These are phyloP conservation scores for Chaetomium olivaceum DNA, from an alignment of 2,329 filamentous ascomycete species.

Conservation along the genomic window DNA sequence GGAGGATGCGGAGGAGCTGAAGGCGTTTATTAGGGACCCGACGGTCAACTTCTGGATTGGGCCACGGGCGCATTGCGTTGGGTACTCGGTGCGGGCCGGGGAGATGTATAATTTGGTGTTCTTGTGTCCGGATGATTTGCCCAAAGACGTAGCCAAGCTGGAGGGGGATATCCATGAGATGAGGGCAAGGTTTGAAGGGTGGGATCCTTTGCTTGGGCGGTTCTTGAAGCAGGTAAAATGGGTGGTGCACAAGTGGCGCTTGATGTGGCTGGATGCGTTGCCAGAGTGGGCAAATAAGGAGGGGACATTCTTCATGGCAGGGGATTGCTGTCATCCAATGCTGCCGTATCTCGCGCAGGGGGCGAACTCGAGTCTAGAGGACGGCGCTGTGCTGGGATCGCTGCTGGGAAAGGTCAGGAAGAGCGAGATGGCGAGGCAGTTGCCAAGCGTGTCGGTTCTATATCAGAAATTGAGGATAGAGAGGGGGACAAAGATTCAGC, in stretches of 20 bases:
- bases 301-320: constrained; percentile 54
- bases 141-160: constrained; percentile 48
- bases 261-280: constrained; percentile 56
- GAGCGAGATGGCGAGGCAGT: constrained; percentile 46
- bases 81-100: constrained; percentile 48
- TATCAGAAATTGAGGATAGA: constrained; percentile 52
- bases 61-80: constrained; percentile 51
- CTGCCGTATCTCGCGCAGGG: constrained; percentile 65
- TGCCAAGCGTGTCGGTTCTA: constrained; percentile 47
- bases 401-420: constrained; percentile 54
- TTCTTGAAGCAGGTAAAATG: constrained; percentile 53
- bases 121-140: constrained; percentile 48
- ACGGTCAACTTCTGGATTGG: constrained; percentile 57
- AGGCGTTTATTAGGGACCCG: constrained; percentile 46
- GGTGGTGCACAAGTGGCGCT: constrained; percentile 66
- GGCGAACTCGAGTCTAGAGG: constrained; percentile 66
- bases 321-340: constrained; percentile 66
- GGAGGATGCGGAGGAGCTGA: constrained; percentile 49
- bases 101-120: constrained; percentile 50
- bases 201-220: constrained; percentile 60
- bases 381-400: constrained; percentile 64
- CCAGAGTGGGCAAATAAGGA: constrained; percentile 55
- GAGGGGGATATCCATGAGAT: constrained; percentile 61
- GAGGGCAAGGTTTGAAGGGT: constrained; percentile 58
- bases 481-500: constrained; percentile 55